phyloP scores from a whole-genome alignment of 352 stramenopile species.

The Peronosclerospora sorghi region DNA sequence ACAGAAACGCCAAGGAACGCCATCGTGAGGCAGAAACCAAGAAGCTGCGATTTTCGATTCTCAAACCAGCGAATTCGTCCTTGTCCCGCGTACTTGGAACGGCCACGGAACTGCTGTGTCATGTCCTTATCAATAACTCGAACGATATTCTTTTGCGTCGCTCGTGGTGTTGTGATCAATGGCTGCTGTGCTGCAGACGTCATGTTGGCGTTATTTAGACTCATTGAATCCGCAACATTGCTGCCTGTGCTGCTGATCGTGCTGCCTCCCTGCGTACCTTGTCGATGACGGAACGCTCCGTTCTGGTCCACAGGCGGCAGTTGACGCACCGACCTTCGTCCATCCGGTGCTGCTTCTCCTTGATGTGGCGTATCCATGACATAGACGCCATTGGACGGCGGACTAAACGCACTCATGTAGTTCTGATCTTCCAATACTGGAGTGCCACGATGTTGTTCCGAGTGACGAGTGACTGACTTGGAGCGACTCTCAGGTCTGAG shows the following conservation, averaged over 20 bases:
- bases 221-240: constrained; percentile 23
- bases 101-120: constrained; percentile 74
- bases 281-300: constrained; percentile 20
- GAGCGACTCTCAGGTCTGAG: constrained; percentile 23
- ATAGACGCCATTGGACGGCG: constrained; percentile 43
- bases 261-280: constrained; percentile 19
- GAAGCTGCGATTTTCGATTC: constrained; percentile 81
- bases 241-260: constrained; percentile 36
- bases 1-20: constrained; percentile 77
- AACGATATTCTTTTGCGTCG: constrained; percentile 66
- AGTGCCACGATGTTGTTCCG: constrained; percentile 42
- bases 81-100: constrained; percentile 53
- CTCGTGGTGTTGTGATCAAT: constrained; percentile 45
- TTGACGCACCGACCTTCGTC: constrained; percentile 25
- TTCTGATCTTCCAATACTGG: constrained; percentile 66
- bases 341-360: constrained; percentile 15
- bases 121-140: constrained; percentile 87
- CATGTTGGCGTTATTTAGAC: constrained; percentile 27
- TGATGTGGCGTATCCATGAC: constrained; percentile 53
- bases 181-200: constrained; percentile 41
- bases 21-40: constrained; percentile 79
- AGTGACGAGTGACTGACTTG: constrained; percentile 21
- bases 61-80: constrained; percentile 81
- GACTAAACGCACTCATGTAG: constrained; percentile 46
- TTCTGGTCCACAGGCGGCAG: constrained; percentile 24